phyloP scores from a whole-genome alignment of 352 stramenopile genomes.

The Phytophthora macrochlamydospora region DNA sequence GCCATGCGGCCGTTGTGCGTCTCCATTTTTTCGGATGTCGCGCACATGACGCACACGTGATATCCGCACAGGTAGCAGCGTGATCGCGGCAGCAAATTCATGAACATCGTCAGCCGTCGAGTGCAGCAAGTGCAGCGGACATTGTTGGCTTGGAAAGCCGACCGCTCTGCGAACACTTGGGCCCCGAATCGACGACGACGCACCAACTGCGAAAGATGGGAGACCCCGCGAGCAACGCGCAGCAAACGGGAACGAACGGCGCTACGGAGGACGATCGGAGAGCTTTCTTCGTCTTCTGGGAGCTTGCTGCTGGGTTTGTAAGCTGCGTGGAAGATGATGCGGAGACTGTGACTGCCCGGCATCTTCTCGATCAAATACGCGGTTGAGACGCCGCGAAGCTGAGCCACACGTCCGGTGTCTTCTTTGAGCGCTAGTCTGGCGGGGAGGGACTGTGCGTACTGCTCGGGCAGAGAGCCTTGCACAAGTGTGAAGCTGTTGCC shows the following conservation, averaged over 20 bases:
- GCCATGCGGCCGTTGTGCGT: conserved; percentile 32
- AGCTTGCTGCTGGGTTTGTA: conserved; percentile 5
- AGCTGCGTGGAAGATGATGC: conserved; percentile 44
- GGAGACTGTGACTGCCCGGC: conserved; percentile 25
- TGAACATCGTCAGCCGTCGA: conserved; percentile 12
- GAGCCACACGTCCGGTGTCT: conserved; percentile 31
- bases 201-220: conserved; percentile 28
- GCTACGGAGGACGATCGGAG: conserved; percentile 1
- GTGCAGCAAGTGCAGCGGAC: conserved; percentile 41
- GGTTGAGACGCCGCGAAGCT: conserved; percentile 37
- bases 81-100: conserved; percentile 17
- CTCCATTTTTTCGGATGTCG: conserved; percentile 32
- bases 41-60: conserved; percentile 31
- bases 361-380: conserved; percentile 37
- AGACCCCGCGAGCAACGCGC: conserved; percentile 22
- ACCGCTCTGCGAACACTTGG: conserved; percentile 36
- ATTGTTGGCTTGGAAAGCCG: conserved; percentile 32
- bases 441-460: conserved; percentile 15
- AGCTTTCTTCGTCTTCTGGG: background rate
- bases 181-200: conserved; percentile 34
- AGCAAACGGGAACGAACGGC: conserved; percentile 20
- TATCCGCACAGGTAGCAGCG: conserved; percentile 40
- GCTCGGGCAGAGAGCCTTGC: conserved; percentile 16
- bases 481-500: conserved; percentile 28
- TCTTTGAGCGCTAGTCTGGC: conserved; percentile 17